Base-by-base conservation (phyloP, 1,284 basidiomycete species). In the Apiotrichum gracile region DNA sequence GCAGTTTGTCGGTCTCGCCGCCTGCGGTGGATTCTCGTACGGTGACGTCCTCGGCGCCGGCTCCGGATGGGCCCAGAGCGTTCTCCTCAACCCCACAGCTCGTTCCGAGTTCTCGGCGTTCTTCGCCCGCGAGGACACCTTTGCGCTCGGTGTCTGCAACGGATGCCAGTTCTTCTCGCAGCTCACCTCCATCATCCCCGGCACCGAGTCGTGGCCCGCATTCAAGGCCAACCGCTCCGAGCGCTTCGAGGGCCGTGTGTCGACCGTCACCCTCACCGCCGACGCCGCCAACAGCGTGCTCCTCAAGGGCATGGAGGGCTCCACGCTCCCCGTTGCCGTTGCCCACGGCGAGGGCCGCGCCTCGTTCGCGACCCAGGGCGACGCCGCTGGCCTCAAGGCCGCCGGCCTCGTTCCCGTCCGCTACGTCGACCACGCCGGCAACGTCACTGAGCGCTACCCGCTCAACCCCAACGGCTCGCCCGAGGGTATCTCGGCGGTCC, bases 21-120 rank as follows among this genome's bases (percentile, higher is more conserved):
- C 94, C 1, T 97, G 93, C 67, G 94, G 94, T 54, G 94, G 94
- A 7, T 99, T 99, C 81, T 97, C 93, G 13, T 99, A 97, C 69
- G 96, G 94, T 49, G 94, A 98, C 74, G 94, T 98, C 14, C 82
- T 99, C 12, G 94, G 96, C 34, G 94, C 96, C 6, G 96, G 94
- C 16, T 92, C 88, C 68, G 96, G 96, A 33, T 99, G 96, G 96
- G 93, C 94, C 7, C 86, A 93, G 70, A 92, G 91, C 17, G 86
- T 92, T 26, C 80, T 96, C 27, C 82, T 96, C 45, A 87, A 97
- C 75, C 77, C 80, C 27, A 78, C 73, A 3, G 88, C 90, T 2
- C 80, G 87, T 27, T 76, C 72, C 29, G 86, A 92, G 69, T 97
- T 98, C 72, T 69, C 78, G 12, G 74, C 73, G 14, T 98, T 97